phyloP scores from a whole-genome alignment of 495 filamentous ascomycete genomes.

The Podospora fimiseda region DNA sequence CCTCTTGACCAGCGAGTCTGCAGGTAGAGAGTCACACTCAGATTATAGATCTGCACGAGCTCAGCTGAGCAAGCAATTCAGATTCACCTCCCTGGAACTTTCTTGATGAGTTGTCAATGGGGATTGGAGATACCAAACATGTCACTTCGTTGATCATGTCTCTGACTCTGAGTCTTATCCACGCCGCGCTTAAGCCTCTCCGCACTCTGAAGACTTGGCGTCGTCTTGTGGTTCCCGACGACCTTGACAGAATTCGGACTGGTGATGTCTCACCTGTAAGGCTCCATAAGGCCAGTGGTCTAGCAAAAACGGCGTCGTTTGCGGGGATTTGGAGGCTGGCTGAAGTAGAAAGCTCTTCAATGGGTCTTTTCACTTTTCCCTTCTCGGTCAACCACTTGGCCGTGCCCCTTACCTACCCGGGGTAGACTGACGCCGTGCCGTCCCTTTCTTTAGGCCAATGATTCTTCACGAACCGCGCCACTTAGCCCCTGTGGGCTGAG shows the following conservation, averaged over 20 bases:
- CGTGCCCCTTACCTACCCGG: too few relatives aligned
- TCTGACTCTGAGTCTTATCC: background rate
- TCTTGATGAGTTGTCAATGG: slow-evolving; percentile 1
- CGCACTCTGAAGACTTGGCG: background rate
- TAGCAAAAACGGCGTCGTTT: too few relatives aligned
- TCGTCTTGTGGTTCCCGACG: background rate
- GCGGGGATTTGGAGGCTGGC: too few relatives aligned
- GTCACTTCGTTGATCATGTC: too few relatives aligned
- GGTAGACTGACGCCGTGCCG: too few relatives aligned
- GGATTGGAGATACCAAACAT: too few relatives aligned
- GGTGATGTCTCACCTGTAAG: background rate
- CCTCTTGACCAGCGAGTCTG: background rate
- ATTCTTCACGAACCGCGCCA: too few relatives aligned
- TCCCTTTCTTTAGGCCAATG: too few relatives aligned
- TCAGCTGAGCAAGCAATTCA: slow-evolving; percentile 7
- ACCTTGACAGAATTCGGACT: background rate
- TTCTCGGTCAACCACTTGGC: too few relatives aligned
- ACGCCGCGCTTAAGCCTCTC: background rate
- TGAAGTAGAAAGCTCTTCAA: too few relatives aligned
- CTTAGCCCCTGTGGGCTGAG: too few relatives aligned
- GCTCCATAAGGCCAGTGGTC: background rate
- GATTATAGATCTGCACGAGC: slow-evolving; percentile 3
- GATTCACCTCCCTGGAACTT: background rate
- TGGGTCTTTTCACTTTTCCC: too few relatives aligned
- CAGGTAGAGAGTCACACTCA: background rate